Evolutionary conservation across 495 filamentous ascomycete species (phyloP), one percentile per base, ranked within the genome.

Genomic region (Glutinoglossum americanum): DNA sequence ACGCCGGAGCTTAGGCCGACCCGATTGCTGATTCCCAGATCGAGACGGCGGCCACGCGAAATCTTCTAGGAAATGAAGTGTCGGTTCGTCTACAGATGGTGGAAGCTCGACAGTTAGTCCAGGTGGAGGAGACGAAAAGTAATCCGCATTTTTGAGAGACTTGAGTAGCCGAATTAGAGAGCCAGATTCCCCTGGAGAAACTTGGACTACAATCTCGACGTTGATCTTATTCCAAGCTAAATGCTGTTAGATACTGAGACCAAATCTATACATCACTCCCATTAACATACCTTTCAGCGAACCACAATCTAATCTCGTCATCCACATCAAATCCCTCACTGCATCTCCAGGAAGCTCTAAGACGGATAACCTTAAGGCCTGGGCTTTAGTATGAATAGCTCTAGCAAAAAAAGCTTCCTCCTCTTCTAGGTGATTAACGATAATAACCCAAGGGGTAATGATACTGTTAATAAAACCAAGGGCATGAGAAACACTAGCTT

Each of bases 101-200:
- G 87, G 84, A 25, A 94, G 77, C 62, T 94, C 88, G 57, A 94
- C 79, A 13, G 85, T 89, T 21, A 94, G 66, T 64, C 80, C 76
- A 1, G 88, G 87, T 15, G 71, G 67, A 7, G 72, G 64, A 11
- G 77, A 72, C 3, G 79, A 79, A 57, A 80, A 76, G 64, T 84
- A 89, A 60, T 94, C 86, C 0, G 87, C 85, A 8, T 71, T 71
- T 61, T 79, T 70, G 19, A 94, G 71, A 21, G 86, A 89, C 56
- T 76, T 75, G 0, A 94, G 71, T 23, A 93, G 72, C 51, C 84
- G 75, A 26, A 85, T 78, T 19, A 94, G 60, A 51, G 82, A 83
- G 1, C 85, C 85, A 9, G 85, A 79, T 27, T 80, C 77, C 2
- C 78, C 72, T 8, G 76, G 66, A 13, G 80, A 72, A n/a, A 82